phyloP scores from a whole-genome alignment of 2,329 filamentous ascomycete species.

The Coniella vitis region DNA sequence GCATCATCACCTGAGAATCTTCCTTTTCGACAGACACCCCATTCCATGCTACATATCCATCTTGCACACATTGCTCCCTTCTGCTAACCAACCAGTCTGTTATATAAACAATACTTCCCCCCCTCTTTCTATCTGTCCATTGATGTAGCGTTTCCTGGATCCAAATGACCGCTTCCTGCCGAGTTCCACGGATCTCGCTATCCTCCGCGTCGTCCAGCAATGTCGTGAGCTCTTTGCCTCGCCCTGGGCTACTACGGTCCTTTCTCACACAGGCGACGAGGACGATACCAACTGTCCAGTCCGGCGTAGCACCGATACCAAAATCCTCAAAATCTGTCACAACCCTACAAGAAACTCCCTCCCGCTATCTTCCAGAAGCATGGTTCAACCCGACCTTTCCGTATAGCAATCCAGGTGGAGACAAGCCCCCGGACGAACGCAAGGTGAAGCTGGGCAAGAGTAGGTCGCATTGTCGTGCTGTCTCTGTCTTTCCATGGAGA shows the following conservation, averaged over 20 bases:
- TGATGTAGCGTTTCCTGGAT: constrained; percentile 19
- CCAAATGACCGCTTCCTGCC: constrained; percentile 29
- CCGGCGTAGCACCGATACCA: constrained; percentile 8
- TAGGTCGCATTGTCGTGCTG: constrained; percentile 28
- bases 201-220: constrained; percentile 16
- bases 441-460: constrained; percentile 59
- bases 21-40: too few relatives aligned
- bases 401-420: constrained; percentile 19
- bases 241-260: constrained; percentile 21
- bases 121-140: background rate
- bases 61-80: background rate
- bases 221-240: constrained; percentile 21
- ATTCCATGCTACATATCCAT: too few relatives aligned
- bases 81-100: background rate
- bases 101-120: background rate
- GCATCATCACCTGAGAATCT: background rate
- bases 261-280: constrained; percentile 10
- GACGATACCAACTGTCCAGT: constrained; percentile 9
- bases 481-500: background rate
- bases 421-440: constrained; percentile 43
- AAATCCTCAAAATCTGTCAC: constrained; percentile 15
- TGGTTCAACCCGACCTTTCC: constrained; percentile 38
- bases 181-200: constrained; percentile 23
- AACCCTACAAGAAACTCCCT: constrained; percentile 20
- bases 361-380: constrained; percentile 29